These are phyloP conservation scores for Fusarium miscanthi DNA, from an alignment of 2,329 filamentous ascomycete species.

Conservation along the genomic window DNA sequence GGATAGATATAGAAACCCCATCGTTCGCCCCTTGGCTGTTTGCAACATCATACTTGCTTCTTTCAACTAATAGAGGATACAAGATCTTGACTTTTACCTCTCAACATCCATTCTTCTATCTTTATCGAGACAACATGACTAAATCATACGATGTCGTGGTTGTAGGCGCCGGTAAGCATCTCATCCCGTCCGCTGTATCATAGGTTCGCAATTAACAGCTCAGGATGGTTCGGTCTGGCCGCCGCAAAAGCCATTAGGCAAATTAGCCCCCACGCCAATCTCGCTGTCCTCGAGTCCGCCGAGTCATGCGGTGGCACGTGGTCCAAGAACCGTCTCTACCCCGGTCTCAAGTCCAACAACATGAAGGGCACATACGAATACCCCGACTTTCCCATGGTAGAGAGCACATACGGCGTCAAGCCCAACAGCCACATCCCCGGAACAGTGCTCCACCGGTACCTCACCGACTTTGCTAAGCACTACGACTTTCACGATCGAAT, in stretches of 20 bases:
- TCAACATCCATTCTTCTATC: neutral
- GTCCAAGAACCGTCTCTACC: constrained; percentile 68
- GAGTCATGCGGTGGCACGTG: constrained; percentile 69
- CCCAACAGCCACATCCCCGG: constrained; percentile 51
- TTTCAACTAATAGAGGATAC: neutral
- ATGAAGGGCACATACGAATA: constrained; percentile 72
- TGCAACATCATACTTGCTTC: neutral
- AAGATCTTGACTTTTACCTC: neutral
- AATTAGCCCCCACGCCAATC: constrained; percentile 57
- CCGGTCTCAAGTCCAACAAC: constrained; percentile 72
- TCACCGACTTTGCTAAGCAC: constrained; percentile 52
- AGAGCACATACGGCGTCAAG: constrained; percentile 55
- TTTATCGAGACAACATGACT: neutral
- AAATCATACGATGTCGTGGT: constrained; percentile 41
- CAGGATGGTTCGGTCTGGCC: constrained; percentile 63
- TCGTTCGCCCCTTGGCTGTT: constrained; percentile 1
- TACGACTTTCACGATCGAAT: constrained; percentile 62
- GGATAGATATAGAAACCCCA: constrained; percentile 13
- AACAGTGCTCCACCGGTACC: constrained; percentile 51
- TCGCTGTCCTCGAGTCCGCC: constrained; percentile 63
- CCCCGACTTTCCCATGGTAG: constrained; percentile 70
- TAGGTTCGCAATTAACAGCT: neutral
- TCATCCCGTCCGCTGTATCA: too few relatives aligned
- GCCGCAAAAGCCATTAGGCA: constrained; percentile 64
- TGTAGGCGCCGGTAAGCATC: constrained; percentile 38